Evolutionary conservation across 768 basidiomycete genomes (phyloP).

Genomic region (Tricholoma sp.): DNA sequence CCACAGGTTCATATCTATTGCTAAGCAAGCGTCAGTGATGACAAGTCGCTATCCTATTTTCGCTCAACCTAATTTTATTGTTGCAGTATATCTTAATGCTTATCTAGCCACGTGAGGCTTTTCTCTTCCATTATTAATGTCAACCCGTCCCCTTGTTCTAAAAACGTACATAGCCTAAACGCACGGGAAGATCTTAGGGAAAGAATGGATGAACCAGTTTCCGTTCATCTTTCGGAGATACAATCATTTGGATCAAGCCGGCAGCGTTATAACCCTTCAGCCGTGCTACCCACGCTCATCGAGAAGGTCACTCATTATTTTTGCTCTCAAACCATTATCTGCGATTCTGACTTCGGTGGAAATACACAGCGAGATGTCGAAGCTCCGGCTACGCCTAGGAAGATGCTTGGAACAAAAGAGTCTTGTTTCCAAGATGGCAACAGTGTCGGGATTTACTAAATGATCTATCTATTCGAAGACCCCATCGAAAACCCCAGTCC

Average conservation of each 20-base stretch:
- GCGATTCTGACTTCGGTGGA: background rate
- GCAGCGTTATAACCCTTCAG: background rate
- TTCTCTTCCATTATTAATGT: background rate
- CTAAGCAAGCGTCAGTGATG: conserved; percentile 44
- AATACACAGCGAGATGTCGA: conserved; percentile 1
- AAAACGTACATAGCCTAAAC: conserved; percentile 32
- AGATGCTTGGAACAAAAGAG: too few relatives aligned
- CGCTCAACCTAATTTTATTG: background rate
- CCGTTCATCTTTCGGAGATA: conserved; percentile 40
- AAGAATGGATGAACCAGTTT: conserved; percentile 27
- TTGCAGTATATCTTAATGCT: conserved; percentile 50
- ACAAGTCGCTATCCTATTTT: background rate
- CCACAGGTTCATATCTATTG: conserved; percentile 41
- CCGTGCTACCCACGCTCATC: background rate
- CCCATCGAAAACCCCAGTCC: too few relatives aligned
- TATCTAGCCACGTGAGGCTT: conserved; percentile 40
- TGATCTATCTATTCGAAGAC: too few relatives aligned
- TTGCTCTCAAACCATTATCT: background rate
- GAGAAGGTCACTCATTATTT: conserved; percentile 8
- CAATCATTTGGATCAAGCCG: conserved; percentile 10
- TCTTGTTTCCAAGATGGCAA: too few relatives aligned
- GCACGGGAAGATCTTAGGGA: conserved; percentile 37
- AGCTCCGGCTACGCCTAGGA: background rate
- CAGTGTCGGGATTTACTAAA: too few relatives aligned
- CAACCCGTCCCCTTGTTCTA: background rate